Percentiles rank a stretch among this genome's conserved stretches.
These are phyloP conservation scores for Phytophthora idaei DNA, from an alignment of 352 stramenopile species.

Conservation along the genomic window DNA sequence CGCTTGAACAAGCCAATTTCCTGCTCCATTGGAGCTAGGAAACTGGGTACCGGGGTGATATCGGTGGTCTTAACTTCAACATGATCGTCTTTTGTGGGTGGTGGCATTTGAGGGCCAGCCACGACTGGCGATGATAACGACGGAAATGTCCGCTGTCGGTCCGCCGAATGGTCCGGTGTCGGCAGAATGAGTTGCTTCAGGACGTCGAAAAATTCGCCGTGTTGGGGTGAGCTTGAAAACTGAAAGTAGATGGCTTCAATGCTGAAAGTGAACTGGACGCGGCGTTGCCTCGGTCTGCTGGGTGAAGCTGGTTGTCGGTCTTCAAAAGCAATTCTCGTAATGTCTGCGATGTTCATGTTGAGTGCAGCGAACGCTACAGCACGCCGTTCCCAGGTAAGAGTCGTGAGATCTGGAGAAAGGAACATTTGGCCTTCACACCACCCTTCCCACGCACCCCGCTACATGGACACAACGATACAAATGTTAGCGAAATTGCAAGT, in stretches of 20 bases:
- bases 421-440: slow-evolving; percentile 35
- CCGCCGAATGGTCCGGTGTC: background rate
- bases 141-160: slow-evolving; percentile 5
- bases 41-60: background rate
- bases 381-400: slow-evolving; percentile 29
- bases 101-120: no score
- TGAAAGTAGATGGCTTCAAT: slow-evolving; percentile 23
- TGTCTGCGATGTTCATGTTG: slow-evolving; percentile 30
- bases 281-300: slow-evolving; percentile 2
- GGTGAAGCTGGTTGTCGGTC: background rate
- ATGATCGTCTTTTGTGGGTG: background rate
- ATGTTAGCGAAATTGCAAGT: background rate
- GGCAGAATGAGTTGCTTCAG: slow-evolving; percentile 21
- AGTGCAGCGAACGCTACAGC: slow-evolving; percentile 21
- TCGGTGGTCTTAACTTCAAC: background rate
- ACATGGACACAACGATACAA: background rate
- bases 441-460: slow-evolving; percentile 33
- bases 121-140: slow-evolving; percentile 9
- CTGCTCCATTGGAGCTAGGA: slow-evolving; percentile 10
- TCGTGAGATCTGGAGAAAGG: slow-evolving; percentile 17
- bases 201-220: slow-evolving; percentile 24
- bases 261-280: slow-evolving; percentile 22
- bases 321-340: slow-evolving; percentile 20
- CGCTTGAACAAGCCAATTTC: slow-evolving; percentile 44
- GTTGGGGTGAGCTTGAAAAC: slow-evolving; percentile 11